Percentiles rank a stretch among this genome's conserved stretches.
These are phyloP conservation scores for Colletotrichum musae DNA, from an alignment of 2,329 filamentous ascomycete genomes.

Conservation along the genomic window DNA sequence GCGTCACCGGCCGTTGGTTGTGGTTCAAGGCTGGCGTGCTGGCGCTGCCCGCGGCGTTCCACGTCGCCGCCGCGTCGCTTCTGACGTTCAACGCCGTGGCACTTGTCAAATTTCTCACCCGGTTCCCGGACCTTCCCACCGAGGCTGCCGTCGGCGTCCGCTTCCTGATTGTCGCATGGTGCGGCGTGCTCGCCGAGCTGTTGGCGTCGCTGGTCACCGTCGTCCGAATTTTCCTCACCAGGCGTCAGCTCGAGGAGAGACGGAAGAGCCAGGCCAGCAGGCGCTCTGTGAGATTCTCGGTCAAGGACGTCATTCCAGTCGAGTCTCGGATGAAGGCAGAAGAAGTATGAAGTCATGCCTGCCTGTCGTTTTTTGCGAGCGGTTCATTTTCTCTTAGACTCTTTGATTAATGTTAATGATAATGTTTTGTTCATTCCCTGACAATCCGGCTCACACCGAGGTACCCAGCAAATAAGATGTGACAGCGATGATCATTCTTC, in stretches of 20 bases:
- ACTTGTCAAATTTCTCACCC: background rate
- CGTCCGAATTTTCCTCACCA: background rate
- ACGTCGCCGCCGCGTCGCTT: slow-evolving; percentile 3
- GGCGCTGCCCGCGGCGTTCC: slow-evolving; percentile 5
- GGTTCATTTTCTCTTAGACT: background rate
- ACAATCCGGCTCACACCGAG: background rate
- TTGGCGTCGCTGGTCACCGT: background rate
- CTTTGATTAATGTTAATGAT: background rate
- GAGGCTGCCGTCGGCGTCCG: background rate
- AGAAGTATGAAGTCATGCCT: background rate
- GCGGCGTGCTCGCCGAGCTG: slow-evolving; percentile 13
- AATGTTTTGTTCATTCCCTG: slow-evolving; percentile 5
- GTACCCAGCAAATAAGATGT: background rate
- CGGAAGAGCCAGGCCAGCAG: background rate
- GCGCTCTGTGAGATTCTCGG: background rate
- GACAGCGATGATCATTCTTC: slow-evolving; percentile 3
- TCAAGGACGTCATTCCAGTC: background rate
- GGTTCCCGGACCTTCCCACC: background rate
- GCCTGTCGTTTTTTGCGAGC: background rate
- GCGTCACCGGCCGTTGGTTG: background rate
- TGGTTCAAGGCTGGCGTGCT: slow-evolving; percentile 6
- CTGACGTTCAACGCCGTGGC: slow-evolving; percentile 6
- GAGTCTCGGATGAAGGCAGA: slow-evolving; percentile 14
- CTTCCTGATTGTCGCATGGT: slow-evolving; percentile 22
- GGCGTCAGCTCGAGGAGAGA: background rate